These are phyloP conservation scores for Scedosporium boydii DNA, from an alignment of 2,329 filamentous ascomycete genomes.

Conservation along the genomic window DNA sequence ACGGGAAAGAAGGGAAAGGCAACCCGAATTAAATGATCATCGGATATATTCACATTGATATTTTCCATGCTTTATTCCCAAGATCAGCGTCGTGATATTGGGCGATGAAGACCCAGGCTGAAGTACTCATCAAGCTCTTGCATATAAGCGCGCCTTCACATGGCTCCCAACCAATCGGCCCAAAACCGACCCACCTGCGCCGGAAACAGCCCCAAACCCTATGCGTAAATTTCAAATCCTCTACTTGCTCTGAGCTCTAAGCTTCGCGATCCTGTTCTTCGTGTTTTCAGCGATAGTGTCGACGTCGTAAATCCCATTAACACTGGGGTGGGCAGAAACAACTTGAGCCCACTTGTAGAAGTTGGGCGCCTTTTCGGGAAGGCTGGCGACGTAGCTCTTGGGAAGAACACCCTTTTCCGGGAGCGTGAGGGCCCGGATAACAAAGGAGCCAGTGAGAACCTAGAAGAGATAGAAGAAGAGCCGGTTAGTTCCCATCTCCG, in stretches of 20 bases:
- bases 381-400: constrained; percentile 29
- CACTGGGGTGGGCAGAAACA: constrained; percentile 53
- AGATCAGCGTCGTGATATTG: too few relatives aligned
- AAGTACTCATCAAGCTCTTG: too few relatives aligned
- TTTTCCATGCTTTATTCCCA: not conserved
- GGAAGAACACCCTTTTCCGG: constrained; percentile 46
- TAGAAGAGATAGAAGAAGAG: constrained; percentile 17
- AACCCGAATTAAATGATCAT: too few relatives aligned
- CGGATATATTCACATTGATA: too few relatives aligned
- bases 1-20: too few relatives aligned
- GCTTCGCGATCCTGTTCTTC: constrained; percentile 8
- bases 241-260: not conserved
- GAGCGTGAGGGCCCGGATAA: constrained; percentile 49
- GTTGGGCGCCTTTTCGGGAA: constrained; percentile 48
- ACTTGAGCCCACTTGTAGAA: constrained; percentile 59
- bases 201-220: not conserved
- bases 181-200: too few relatives aligned
- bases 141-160: too few relatives aligned
- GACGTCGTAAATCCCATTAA: constrained; percentile 25
- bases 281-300: constrained; percentile 1
- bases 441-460: constrained; percentile 57
- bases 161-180: too few relatives aligned
- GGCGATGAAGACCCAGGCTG: too few relatives aligned
- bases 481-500: not conserved
- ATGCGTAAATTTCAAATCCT: not conserved